Evolutionary conservation across 2,329 filamentous ascomycete species (phyloP).

Genomic region (Fusarium sterilihyphosum): DNA sequence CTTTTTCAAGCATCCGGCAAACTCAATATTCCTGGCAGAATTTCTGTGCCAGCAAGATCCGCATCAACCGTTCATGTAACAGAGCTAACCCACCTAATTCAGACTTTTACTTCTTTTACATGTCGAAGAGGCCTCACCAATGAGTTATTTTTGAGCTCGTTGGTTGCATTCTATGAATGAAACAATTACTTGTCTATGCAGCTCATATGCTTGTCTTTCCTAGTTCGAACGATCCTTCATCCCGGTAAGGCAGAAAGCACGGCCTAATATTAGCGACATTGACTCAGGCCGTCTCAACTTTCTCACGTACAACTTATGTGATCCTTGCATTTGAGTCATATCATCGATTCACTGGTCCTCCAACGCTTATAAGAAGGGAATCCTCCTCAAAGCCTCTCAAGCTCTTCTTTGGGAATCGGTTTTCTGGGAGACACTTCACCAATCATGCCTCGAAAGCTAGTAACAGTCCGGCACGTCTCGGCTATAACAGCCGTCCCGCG

Average conservation of each 20-base stretch:
- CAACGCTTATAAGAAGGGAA: background rate
- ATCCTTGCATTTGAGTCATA: slow-evolving; percentile 20
- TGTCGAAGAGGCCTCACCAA: background rate
- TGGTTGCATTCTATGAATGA: background rate
- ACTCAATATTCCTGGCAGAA: background rate
- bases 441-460: slow-evolving; percentile 37
- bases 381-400: background rate
- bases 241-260: background rate
- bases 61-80: background rate
- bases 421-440: background rate
- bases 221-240: background rate
- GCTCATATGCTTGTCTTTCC: background rate
- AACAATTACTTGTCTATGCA: background rate
- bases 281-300: background rate
- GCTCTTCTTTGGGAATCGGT: background rate
- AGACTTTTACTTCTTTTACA: background rate
- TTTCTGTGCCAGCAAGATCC: background rate
- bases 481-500: slow-evolving; percentile 30
- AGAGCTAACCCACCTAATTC: background rate
- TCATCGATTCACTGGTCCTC: background rate
- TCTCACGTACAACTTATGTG: background rate
- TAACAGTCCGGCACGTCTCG: slow-evolving; percentile 33
- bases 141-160: background rate
- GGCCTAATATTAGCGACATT: background rate
- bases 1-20: background rate